phyloP scores from a whole-genome alignment of 305 asterid species.

The Caryopteris hybrid region DNA sequence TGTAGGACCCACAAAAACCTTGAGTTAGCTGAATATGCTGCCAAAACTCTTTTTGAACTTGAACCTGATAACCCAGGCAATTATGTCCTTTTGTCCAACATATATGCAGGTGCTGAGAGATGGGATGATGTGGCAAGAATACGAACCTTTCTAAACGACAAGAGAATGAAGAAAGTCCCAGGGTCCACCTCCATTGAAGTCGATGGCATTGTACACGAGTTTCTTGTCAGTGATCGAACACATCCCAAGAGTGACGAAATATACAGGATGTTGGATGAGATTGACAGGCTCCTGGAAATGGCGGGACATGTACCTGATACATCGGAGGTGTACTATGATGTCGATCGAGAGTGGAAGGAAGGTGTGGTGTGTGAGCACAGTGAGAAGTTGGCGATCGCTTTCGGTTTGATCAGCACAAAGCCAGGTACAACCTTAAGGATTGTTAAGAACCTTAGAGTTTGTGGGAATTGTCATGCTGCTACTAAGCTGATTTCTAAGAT shows the following conservation, averaged over 20 bases:
- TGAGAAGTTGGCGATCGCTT: constrained; percentile 72
- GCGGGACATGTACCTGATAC: constrained; percentile 55
- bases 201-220: constrained; percentile 53
- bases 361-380: constrained; percentile 53
- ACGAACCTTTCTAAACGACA: constrained; percentile 50
- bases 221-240: constrained; percentile 62
- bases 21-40: constrained; percentile 54
- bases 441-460: constrained; percentile 58
- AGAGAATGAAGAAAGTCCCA: constrained; percentile 60
- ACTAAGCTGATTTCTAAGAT: constrained; percentile 62
- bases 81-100: constrained; percentile 52
- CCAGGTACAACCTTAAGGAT: constrained; percentile 64
- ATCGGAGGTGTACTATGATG: constrained; percentile 50
- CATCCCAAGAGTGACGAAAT: constrained; percentile 48
- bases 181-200: constrained; percentile 73
- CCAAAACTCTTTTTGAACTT: constrained; percentile 36
- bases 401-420: constrained; percentile 58
- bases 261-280: constrained; percentile 64
- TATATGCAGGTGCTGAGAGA: constrained; percentile 55
- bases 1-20: constrained; percentile 56
- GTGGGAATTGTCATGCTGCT: constrained; percentile 62
- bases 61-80: constrained; percentile 54
- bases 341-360: constrained; percentile 55
- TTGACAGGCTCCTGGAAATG: constrained; percentile 36
- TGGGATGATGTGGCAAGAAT: constrained; percentile 74